These are phyloP conservation scores for Lentinula lateritia DNA, from an alignment of 768 basidiomycete genomes.

Conservation along the genomic window DNA sequence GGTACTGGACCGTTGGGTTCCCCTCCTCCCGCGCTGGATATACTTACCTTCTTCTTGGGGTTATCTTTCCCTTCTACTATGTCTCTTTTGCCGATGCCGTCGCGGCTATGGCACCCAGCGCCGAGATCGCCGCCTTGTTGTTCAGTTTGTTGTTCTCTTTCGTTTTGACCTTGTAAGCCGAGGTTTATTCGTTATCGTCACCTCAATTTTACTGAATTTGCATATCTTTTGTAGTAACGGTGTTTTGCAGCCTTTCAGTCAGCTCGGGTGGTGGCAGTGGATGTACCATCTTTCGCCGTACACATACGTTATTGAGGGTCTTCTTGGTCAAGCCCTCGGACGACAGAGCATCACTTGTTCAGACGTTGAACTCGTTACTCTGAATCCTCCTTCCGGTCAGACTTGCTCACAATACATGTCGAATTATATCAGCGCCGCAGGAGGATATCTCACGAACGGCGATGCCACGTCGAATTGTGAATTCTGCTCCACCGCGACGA, in stretches of 20 bases:
- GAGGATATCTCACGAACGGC: constrained; percentile 55
- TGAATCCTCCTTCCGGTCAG: constrained; percentile 48
- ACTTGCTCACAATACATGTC: constrained; percentile 50
- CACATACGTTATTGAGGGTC: constrained; percentile 50
- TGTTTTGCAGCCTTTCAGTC: constrained; percentile 58
- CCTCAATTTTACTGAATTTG: too few relatives aligned
- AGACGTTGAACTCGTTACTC: constrained; percentile 40
- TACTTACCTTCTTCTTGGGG: constrained; percentile 46
- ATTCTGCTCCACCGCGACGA: constrained; percentile 54
- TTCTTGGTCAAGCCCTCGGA: constrained; percentile 38
- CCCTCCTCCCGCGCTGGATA: constrained; percentile 49
- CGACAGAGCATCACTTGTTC: constrained; percentile 41
- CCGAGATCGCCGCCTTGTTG: constrained; percentile 54
- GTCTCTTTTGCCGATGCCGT: constrained; percentile 57
- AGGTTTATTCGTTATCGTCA: too few relatives aligned
- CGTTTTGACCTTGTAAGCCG: constrained; percentile 54
- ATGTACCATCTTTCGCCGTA: constrained; percentile 56
- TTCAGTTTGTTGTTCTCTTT: constrained; percentile 59
- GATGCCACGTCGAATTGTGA: constrained; percentile 47
- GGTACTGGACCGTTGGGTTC: constrained; percentile 71
- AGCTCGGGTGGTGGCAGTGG: constrained; percentile 69
- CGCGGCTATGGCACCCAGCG: constrained; percentile 54
- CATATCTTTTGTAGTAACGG: constrained; percentile 38
- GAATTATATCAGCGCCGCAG: constrained; percentile 39
- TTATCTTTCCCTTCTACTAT: constrained; percentile 57